Evolutionary conservation across 345 rosid species (phyloP), one percentile per base, ranked within the genome.

Genomic region (Adansonia digitata): DNA sequence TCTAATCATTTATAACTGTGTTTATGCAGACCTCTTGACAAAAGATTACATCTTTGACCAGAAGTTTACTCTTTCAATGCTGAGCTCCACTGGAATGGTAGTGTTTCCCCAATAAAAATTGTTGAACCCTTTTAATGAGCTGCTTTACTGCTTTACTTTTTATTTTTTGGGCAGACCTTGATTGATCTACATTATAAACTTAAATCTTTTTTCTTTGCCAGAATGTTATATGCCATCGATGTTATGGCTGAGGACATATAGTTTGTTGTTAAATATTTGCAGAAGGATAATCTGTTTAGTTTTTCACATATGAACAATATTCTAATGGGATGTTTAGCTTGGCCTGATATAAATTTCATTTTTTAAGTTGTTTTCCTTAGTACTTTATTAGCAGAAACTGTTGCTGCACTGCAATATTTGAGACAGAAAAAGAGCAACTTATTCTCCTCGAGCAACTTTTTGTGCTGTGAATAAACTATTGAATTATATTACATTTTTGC

Each of bases 31-130:
- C 75, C 88, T 92, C 39, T 71, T 92, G 77, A 83, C 77, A 80
- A 91, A 91, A 83, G 97, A 91, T 76, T 91, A 89, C 79, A 78
- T 81, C 82, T 88, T 86, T 73, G 96, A 89, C 79, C 90, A 92
- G 76, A 92, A 89, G 87, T 86, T 89, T 81, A 87, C 88, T 57
- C 79, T 92, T 65, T 83, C 88, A 20, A 78, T 88, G 81, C 81
- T 81, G 64, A 86, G 84, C 68, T 42, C 88, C 57, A 82, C 86
- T 62, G 94, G 94, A 78, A 80, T 88, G 88, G 96, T 91, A 86
- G 9, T 80, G 45, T 74, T 57, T 24, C 14, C 40, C 46, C 48
- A 0, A 26, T 49, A 69, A n/a, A 69, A 48, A 11, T 29, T 29
- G 42, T 48, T 48, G 26, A 31, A 24, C 56, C 27, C 31, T 64